A percentile compares a stretch with the other conserved stretches of the same genome.
These are phyloP conservation scores for Elsinoe ampelina DNA, from an alignment of 2,329 filamentous ascomycete genomes.

Conservation along the genomic window DNA sequence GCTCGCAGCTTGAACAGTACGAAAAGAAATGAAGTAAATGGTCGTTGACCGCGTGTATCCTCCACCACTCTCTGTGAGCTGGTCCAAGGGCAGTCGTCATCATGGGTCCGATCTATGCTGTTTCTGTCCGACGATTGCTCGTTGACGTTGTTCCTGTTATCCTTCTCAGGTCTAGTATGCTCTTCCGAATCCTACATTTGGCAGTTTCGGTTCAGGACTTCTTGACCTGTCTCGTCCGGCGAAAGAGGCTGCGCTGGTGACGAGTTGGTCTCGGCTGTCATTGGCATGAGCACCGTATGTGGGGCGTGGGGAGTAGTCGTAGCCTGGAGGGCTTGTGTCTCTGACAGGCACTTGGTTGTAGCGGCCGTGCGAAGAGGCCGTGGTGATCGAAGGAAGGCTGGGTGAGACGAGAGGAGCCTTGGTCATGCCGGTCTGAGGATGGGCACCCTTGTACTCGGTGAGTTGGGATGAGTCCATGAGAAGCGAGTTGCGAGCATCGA, in stretches of 20 bases:
- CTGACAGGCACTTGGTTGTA: conserved; percentile 25
- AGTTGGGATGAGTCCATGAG: conserved; percentile 52
- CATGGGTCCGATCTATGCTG: background rate
- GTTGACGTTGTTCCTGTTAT: background rate
- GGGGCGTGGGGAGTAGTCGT: conserved; percentile 12
- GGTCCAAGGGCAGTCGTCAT: no score
- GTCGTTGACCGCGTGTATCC: background rate
- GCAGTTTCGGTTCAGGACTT: conserved; percentile 23
- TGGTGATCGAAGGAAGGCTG: conserved; percentile 21
- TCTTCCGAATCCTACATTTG: conserved; percentile 22
- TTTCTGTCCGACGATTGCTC: background rate
- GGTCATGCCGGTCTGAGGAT: conserved; percentile 19
- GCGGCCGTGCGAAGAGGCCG: conserved; percentile 19
- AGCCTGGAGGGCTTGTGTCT: conserved; percentile 17
- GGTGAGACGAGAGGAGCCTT: conserved; percentile 25
- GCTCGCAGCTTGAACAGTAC: background rate
- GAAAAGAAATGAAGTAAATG: background rate
- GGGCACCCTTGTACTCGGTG: conserved; percentile 33
- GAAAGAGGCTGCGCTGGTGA: conserved; percentile 27
- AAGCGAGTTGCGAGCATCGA: conserved; percentile 79
- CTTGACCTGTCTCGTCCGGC: conserved; percentile 21
- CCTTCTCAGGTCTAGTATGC: conserved; percentile 1
- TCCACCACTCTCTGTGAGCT: background rate
- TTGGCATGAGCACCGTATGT: conserved; percentile 17
- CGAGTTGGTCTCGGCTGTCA: conserved; percentile 23